Percentiles rank a stretch among this genome's conserved stretches.
Evolutionary conservation across 805 yeast genomes (phyloP).

Genomic region (Myxozyma melibiosi): DNA sequence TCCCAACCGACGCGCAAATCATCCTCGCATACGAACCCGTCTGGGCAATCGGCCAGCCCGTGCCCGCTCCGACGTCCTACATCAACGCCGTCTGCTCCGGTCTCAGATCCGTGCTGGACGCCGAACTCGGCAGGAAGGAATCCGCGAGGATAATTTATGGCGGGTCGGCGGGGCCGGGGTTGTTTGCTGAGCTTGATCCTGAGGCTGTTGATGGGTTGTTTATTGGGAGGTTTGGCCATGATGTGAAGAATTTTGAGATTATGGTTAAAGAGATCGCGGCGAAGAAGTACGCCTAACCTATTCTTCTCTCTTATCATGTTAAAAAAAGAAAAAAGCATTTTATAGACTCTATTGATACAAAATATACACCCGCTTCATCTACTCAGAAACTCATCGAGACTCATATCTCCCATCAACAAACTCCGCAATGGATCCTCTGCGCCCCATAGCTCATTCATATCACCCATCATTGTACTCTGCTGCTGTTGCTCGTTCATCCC

Average conservation of each 20-base stretch:
- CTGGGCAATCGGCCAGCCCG: conserved; percentile 41
- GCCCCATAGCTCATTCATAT: neutral
- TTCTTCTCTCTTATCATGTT: no score
- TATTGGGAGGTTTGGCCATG: conserved; percentile 40
- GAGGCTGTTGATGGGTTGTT: conserved; percentile 38
- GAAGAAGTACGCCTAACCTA: neutral
- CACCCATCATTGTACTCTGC: neutral
- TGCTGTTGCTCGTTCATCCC: neutral
- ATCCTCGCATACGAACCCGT: conserved; percentile 41
- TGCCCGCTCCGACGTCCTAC: conserved; percentile 37
- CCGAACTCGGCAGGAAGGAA: conserved; percentile 6
- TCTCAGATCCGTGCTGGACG: conserved; percentile 26
- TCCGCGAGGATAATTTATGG: conserved; percentile 37
- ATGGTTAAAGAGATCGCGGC: conserved; percentile 34
- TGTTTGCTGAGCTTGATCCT: conserved; percentile 31
- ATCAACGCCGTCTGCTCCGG: conserved; percentile 36
- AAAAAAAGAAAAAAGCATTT: no score
- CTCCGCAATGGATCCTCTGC: conserved; percentile 13
- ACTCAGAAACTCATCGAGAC: conserved; percentile 35
- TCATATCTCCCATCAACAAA: conserved; percentile 34
- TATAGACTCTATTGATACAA: no score
- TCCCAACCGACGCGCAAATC: conserved; percentile 15
- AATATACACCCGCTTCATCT: conserved; percentile 2
- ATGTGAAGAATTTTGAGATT: conserved; percentile 32
- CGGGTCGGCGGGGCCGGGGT: conserved; percentile 39